Base-by-base conservation (phyloP, 192 early-diverging fungal genomes). In the Backusella sp. region DNA sequence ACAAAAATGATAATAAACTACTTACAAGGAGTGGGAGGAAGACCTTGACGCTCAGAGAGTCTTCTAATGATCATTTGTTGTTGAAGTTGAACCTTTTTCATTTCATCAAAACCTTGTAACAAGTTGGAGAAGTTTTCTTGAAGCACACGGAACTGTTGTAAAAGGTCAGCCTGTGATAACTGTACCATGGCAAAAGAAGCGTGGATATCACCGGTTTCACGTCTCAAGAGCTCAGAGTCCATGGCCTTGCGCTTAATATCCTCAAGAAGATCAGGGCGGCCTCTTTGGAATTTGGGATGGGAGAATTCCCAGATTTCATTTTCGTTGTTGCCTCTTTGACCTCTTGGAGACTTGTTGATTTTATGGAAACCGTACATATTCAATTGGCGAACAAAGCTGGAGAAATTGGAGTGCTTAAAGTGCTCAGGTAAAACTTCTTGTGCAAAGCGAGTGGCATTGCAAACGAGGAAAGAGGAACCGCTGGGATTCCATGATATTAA, bases 371-470 rank as follows among this genome's bases (percentile, higher is more conserved):
- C 88, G 77, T 99, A 97, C 93, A 97, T 92, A 82, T 97, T 97
- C 11, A 97, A 86, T 78, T 97, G 96, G 32, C 96, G 90, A 2
- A 97, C 96, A 89, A 97, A 97, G 52, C 88, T 91, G 14, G 93
- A 90, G 77, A 96, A 96, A 73, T 97, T 97, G 79, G 87, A 91
- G 85, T 97, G 96, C 83, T 97, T 97, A 82, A 97, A 97, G 75
- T 92, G 92, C 23, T 84, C 85, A 17, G 96, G 96, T 30, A 97
- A 83, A 23, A 97, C 89, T 59, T 92, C 88, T 66, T 92, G 90
- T 6, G 93, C 88, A 85, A 97, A 95, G 32, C 92, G 93, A n/a
- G 87, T 87, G 49, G 91, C 88, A 77, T 90, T 92, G 77, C 87
- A 90, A 68, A 94, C 90, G 30, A 90, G 82, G 72, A 94, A 94